Evolutionary conservation across 257 asterid genomes (phyloP).

Genomic region (Ilex aquifolium): DNA sequence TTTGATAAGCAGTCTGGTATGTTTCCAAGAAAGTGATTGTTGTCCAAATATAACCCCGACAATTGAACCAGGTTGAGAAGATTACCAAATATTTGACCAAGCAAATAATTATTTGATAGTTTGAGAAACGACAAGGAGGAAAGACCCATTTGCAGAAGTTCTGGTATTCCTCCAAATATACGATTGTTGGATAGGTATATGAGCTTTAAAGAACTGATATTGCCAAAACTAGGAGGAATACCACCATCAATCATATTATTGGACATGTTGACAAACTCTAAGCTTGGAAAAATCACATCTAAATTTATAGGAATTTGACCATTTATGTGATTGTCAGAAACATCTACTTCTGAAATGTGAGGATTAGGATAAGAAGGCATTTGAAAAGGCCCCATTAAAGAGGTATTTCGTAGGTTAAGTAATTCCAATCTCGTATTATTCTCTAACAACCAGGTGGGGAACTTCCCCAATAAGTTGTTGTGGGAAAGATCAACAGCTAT

Average conservation of each 20-base stretch:
- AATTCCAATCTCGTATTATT: constrained; percentile 6
- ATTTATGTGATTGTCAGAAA: constrained; percentile 3
- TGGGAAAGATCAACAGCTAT: constrained; percentile 1
- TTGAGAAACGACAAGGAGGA: no score
- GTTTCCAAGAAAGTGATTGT: no score
- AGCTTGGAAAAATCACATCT: neutral
- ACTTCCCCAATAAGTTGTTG: constrained; percentile 3
- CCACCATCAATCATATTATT: constrained; percentile 10
- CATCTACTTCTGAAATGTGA: neutral
- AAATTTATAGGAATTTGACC: constrained; percentile 4
- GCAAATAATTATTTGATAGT: no score
- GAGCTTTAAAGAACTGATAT: neutral
- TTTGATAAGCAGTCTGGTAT: no score
- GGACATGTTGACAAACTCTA: no score
- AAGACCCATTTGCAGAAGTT: no score
- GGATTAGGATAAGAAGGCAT: neutral
- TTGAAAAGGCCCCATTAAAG: constrained; percentile 2
- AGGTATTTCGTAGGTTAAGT: constrained; percentile 4
- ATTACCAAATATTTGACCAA: no score
- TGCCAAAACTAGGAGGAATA: constrained; percentile 14
- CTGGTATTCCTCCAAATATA: no score
- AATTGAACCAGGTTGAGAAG: no score
- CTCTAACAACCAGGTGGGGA: constrained; percentile 14
- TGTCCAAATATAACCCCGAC: no score
- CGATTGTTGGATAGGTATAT: no score